These are phyloP conservation scores for Fusarium ramigenum DNA, from an alignment of 2,329 filamentous ascomycete genomes.

Conservation along the genomic window DNA sequence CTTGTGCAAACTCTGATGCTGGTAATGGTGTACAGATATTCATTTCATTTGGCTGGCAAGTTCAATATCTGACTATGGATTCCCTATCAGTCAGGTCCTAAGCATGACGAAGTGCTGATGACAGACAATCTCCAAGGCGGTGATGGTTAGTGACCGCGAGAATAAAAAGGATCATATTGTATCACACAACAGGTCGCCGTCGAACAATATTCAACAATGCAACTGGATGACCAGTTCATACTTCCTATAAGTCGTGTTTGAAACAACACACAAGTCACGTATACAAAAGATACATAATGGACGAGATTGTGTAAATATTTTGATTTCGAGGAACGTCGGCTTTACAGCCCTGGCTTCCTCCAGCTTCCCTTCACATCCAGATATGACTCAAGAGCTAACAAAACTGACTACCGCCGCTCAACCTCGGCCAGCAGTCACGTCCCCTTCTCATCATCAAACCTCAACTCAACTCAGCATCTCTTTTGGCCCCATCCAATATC, in stretches of 20 bases:
- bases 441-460: slow-evolving; percentile 10
- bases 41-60: background rate
- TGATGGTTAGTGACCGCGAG: background rate
- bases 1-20: slow-evolving; percentile 28
- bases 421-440: slow-evolving; percentile 33
- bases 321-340: slow-evolving; percentile 36
- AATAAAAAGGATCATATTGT: background rate
- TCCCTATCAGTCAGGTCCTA: background rate
- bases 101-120: background rate
- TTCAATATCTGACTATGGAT: background rate
- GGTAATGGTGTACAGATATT: background rate
- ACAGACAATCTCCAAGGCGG: background rate
- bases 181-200: background rate
- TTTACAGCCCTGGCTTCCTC: slow-evolving; percentile 34
- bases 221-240: background rate
- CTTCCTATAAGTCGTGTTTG: background rate
- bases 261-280: background rate
- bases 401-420: slow-evolving; percentile 30
- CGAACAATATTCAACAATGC: background rate
- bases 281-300: background rate
- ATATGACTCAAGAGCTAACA: slow-evolving; percentile 21
- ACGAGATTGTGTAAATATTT: slow-evolving; percentile 26
- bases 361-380: slow-evolving; percentile 18
- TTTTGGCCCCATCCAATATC: slow-evolving; percentile 23
- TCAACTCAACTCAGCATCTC: slow-evolving; percentile 19